Conservation (phyloP, 352 stramenopile genomes). For the Phytophthora europaea region DNA sequence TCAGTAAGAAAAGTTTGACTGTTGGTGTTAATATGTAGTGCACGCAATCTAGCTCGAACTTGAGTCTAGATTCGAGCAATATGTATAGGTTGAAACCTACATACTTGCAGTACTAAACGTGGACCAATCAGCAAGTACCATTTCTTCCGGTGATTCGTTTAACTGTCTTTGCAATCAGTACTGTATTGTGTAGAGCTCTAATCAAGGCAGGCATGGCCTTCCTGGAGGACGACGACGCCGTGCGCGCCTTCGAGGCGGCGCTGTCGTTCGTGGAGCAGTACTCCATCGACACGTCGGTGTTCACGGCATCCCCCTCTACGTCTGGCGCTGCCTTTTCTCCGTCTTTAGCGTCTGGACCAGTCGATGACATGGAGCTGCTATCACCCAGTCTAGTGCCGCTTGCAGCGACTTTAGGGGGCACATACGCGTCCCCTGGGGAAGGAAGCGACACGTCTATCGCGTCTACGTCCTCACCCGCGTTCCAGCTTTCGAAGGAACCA, state of each 20-base stretch:
- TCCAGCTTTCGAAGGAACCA: conserved; percentile 22
- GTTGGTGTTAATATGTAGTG: too few relatives aligned
- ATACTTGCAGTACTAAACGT: neutral
- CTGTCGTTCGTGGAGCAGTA: conserved; percentile 56
- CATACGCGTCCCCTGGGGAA: conserved; percentile 1
- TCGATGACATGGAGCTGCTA: conserved; percentile 39
- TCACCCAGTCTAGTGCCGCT: conserved; percentile 28
- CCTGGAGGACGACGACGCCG: conserved; percentile 43
- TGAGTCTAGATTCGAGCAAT: neutral
- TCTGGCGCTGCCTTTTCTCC: conserved; percentile 3
- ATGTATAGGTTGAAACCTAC: neutral
- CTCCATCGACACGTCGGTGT: conserved; percentile 43
- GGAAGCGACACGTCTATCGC: conserved; percentile 11
- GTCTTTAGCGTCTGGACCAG: conserved; percentile 10
- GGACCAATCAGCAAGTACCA: neutral
- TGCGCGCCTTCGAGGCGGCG: conserved; percentile 44
- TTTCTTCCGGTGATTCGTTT: conserved; percentile 5
- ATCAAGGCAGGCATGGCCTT: conserved; percentile 34
- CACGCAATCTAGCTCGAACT: neutral
- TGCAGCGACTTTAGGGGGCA: neutral
- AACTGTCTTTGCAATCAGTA: neutral
- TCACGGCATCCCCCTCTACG: conserved; percentile 20
- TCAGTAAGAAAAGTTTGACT: too few relatives aligned
- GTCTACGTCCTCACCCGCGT: conserved; percentile 23
- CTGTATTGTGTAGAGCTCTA: neutral